phyloP scores from a whole-genome alignment of 2,329 filamentous ascomycete species.

The Pseudogymnoascus sp. region DNA sequence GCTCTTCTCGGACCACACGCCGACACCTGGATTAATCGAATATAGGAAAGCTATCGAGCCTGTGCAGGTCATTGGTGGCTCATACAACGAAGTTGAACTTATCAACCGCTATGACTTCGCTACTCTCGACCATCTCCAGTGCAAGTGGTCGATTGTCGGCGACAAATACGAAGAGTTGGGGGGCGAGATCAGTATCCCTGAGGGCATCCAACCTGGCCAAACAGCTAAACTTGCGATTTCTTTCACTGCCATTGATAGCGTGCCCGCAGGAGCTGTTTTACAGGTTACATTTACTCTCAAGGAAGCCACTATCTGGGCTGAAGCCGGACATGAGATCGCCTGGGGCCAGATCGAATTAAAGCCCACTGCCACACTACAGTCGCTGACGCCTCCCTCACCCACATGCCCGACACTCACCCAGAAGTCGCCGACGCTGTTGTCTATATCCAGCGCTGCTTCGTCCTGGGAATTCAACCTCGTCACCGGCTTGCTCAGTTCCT shows the following conservation, averaged over 20 bases:
- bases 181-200: conserved; percentile 15
- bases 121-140: conserved; percentile 40
- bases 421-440: conserved; percentile 20
- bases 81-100: conserved; percentile 20
- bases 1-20: conserved; percentile 32
- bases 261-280: conserved; percentile 36
- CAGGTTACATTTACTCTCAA: conserved; percentile 39
- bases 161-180: conserved; percentile 30
- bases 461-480: conserved; percentile 38
- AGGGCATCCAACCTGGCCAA: conserved; percentile 30
- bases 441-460: conserved; percentile 18
- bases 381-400: conserved; percentile 10
- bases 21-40: conserved; percentile 34
- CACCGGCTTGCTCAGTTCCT: conserved; percentile 35
- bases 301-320: conserved; percentile 41
- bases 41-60: conserved; percentile 35
- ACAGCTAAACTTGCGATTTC: conserved; percentile 14
- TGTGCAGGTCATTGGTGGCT: conserved; percentile 24
- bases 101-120: conserved; percentile 44
- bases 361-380: conserved; percentile 14
- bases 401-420: conserved; percentile 20
- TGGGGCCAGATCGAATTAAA: conserved; percentile 37
- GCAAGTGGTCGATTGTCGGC: conserved; percentile 36
- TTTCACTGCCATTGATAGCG: conserved; percentile 10
- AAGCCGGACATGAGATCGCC: conserved; percentile 42